phyloP scores from a whole-genome alignment of 352 stramenopile genomes.

The Nothophytophthora sp. region DNA sequence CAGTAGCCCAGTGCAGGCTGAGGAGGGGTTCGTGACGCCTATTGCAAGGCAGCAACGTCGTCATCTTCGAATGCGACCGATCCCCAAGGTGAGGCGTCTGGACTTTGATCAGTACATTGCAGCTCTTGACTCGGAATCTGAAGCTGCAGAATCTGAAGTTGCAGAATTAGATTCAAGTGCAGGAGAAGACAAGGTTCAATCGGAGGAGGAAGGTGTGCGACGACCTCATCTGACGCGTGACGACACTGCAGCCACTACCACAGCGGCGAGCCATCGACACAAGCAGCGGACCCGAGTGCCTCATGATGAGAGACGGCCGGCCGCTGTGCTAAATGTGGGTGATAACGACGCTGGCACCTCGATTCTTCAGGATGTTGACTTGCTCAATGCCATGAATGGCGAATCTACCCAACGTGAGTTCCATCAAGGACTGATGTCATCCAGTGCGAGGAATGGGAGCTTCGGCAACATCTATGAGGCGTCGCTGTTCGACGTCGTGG shows the following conservation, averaged over 20 bases:
- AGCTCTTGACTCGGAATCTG: background rate
- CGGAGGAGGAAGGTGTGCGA: background rate
- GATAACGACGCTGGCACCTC: background rate
- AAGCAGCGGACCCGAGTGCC: background rate
- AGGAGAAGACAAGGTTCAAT: background rate
- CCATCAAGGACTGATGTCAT: background rate
- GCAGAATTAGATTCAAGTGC: no score
- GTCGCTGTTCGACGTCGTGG: slow-evolving; percentile 45
- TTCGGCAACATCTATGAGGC: slow-evolving; percentile 41
- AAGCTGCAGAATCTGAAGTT: background rate
- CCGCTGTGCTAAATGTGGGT: slow-evolving; percentile 15
- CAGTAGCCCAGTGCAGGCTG: background rate
- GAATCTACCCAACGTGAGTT: background rate
- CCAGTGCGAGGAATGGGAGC: slow-evolving; percentile 3
- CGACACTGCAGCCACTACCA: no score
- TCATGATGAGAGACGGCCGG: slow-evolving; percentile 1
- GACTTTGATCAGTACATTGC: slow-evolving; percentile 11
- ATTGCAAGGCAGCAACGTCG: background rate
- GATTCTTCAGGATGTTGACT: background rate
- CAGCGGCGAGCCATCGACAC: no score
- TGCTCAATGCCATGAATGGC: background rate
- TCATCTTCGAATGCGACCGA: background rate
- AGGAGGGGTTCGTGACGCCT: slow-evolving; percentile 1
- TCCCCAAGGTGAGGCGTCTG: background rate
- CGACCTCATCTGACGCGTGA: background rate